These are phyloP conservation scores for Colletotrichum sublineola DNA, from an alignment of 2,329 filamentous ascomycete species.

Conservation along the genomic window DNA sequence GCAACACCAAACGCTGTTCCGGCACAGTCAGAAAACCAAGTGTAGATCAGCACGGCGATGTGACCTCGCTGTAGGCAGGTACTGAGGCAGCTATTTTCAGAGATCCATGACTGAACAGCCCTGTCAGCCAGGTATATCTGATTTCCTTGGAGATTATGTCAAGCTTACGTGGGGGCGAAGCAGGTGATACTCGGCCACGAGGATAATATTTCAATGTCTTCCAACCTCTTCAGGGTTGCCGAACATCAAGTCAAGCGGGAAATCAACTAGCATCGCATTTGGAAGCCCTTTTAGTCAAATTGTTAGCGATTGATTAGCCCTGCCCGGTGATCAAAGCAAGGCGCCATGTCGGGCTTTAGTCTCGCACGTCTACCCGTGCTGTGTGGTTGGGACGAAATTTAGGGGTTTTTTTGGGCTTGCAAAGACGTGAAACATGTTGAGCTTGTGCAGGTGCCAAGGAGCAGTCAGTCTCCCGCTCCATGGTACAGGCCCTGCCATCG, in stretches of 20 bases:
- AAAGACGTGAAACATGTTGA: background rate
- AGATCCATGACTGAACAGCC: background rate
- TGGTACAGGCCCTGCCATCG: background rate
- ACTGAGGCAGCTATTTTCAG: background rate
- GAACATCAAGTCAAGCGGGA: background rate
- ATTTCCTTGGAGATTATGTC: background rate
- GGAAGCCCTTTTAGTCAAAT: background rate
- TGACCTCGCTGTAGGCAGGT: background rate
- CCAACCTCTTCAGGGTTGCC: background rate
- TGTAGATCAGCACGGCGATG: constrained; percentile 5
- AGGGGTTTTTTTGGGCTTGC: background rate
- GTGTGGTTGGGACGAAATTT: constrained; percentile 15
- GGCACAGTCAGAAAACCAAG: constrained; percentile 3
- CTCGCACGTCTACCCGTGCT: background rate
- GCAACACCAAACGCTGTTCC: constrained; percentile 11
- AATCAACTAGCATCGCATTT: background rate
- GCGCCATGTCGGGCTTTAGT: background rate
- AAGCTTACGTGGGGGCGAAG: background rate
- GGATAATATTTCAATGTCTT: background rate
- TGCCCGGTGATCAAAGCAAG: background rate
- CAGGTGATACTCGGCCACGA: background rate
- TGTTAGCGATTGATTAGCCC: background rate
- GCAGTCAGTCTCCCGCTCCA: background rate
- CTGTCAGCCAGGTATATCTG: background rate
- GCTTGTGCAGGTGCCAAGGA: constrained; percentile 1